Evolutionary conservation across 2,329 filamentous ascomycete genomes (phyloP).

Genomic region (Monilinia aucupariae): DNA sequence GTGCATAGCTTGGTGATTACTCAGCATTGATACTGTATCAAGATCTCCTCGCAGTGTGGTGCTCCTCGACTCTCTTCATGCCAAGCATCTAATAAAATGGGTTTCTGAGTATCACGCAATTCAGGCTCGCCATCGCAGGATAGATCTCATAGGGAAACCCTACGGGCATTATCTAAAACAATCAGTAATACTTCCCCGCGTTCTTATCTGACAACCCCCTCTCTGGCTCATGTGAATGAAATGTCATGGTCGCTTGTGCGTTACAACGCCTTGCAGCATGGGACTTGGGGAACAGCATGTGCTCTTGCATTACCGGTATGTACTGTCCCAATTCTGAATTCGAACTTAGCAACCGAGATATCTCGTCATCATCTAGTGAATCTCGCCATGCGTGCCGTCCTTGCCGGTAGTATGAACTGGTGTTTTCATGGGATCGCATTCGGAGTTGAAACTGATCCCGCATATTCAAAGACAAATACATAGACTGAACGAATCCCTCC

Average conservation of each 20-base stretch:
- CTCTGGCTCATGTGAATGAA: not conserved
- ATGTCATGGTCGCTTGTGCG: not conserved
- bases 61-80: not conserved
- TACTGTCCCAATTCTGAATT: not conserved
- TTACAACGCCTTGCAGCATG: not conserved
- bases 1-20: too few relatives aligned
- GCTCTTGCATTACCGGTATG: not conserved
- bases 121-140: not conserved
- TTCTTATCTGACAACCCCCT: not conserved
- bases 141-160: not conserved
- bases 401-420: not conserved
- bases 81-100: not conserved
- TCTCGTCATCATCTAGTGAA: conserved; percentile 1
- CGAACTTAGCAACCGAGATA: not conserved
- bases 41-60: too few relatives aligned
- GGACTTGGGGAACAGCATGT: not conserved
- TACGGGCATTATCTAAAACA: not conserved
- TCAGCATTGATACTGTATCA: too few relatives aligned
- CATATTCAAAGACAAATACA: not conserved
- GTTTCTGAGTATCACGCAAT: not conserved
- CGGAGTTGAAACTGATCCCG: not conserved
- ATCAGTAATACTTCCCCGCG: not conserved
- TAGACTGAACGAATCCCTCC: conserved; percentile 4
- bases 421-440: not conserved
- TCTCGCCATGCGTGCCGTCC: not conserved